Evolutionary conservation across 2,329 filamentous ascomycete species (phyloP).

Genomic region (Fusarium nygamai): DNA sequence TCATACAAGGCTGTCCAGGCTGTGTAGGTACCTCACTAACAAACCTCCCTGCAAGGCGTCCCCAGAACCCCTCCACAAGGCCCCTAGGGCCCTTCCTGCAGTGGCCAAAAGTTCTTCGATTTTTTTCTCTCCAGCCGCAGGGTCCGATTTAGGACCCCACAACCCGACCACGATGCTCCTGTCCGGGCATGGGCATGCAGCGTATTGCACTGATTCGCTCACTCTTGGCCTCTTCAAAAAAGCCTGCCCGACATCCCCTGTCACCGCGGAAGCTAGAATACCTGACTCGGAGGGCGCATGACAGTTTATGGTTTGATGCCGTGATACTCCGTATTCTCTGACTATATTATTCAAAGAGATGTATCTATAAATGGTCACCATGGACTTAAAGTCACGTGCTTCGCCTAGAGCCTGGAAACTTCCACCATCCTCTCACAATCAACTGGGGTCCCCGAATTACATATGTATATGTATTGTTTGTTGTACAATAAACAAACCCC

Average conservation of each 20-base stretch:
- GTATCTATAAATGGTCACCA: background rate
- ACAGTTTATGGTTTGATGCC: background rate
- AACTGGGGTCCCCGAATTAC: background rate
- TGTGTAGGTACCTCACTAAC: constrained; percentile 41
- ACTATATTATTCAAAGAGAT: background rate
- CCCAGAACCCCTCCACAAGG: constrained; percentile 11
- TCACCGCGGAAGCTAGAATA: constrained; percentile 1
- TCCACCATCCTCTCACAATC: background rate
- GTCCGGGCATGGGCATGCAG: background rate
- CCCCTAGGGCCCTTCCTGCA: constrained; percentile 9
- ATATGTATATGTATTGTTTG: background rate
- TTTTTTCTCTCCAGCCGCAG: constrained; percentile 43
- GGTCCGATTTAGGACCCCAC: constrained; percentile 39
- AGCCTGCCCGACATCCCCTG: background rate
- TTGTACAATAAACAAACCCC: background rate
- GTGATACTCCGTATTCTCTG: background rate
- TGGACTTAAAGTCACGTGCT: background rate
- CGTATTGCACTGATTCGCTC: constrained; percentile 28
- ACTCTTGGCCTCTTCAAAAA: constrained; percentile 20
- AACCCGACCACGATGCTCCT: constrained; percentile 2
- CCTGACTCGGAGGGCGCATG: background rate
- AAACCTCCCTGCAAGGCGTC: constrained; percentile 16
- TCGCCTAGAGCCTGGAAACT: background rate
- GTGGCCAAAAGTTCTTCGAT: constrained; percentile 35
- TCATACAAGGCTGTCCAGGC: constrained; percentile 40